Conservation (phyloP, 495 filamentous ascomycete genomes). For the Neurospora sp. region DNA sequence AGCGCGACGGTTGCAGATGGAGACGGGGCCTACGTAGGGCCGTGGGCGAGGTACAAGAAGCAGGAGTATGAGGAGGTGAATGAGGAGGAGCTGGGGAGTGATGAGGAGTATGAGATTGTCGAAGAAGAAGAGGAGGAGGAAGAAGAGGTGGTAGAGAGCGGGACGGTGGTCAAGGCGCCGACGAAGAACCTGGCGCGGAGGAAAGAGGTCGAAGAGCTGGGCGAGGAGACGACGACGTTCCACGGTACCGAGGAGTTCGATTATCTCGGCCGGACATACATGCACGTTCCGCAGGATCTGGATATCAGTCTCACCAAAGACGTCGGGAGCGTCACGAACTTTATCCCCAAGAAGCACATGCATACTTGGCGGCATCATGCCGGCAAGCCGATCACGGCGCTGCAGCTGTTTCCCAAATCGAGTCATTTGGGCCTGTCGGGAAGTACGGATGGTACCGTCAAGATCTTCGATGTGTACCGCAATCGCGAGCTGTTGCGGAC, state of each 20-base stretch:
- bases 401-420: constrained; percentile 77
- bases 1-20: constrained; percentile 76
- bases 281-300: constrained; percentile 94
- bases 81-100: constrained; percentile 56
- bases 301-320: constrained; percentile 83
- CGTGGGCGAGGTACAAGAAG: constrained; percentile 77
- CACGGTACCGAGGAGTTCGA: constrained; percentile 75
- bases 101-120: constrained; percentile 72
- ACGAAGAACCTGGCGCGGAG: constrained; percentile 46
- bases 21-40: constrained; percentile 76
- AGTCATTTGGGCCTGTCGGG: constrained; percentile 84
- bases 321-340: constrained; percentile 69
- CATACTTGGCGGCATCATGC: constrained; percentile 83
- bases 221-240: constrained; percentile 77
- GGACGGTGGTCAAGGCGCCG: constrained; percentile 39
- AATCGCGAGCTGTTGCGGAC: constrained; percentile 77
- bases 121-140: constrained; percentile 45
- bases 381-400: constrained; percentile 65
- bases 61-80: constrained; percentile 51
- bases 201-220: constrained; percentile 45
- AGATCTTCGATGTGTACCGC: constrained; percentile 93
- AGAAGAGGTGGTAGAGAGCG: constrained; percentile 44
- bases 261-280: constrained; percentile 85
- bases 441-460: constrained; percentile 77
- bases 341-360: constrained; percentile 82